These are phyloP conservation scores for Dioscorea zingiberensis DNA, from an alignment of 106 monocot species.

Conservation along the genomic window DNA sequence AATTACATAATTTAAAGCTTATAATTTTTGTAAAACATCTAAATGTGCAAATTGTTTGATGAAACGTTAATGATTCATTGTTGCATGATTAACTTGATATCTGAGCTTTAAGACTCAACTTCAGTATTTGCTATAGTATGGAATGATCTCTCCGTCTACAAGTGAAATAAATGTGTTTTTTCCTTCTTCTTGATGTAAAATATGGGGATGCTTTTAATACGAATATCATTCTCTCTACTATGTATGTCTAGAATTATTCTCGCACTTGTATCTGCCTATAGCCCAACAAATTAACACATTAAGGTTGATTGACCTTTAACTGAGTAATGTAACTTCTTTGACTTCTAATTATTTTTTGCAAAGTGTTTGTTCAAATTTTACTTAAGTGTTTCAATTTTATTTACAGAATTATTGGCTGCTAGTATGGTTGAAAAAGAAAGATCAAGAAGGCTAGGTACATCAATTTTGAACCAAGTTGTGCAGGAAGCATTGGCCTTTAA, in stretches of 20 bases:
- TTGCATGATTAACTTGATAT: too few species aligned
- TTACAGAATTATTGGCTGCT: conserved; percentile 71
- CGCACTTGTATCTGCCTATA: too few species aligned
- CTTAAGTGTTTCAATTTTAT: not conserved
- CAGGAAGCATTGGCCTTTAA: conserved; percentile 89
- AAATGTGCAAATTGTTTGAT: too few species aligned
- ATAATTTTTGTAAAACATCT: too few species aligned
- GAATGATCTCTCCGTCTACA: too few species aligned
- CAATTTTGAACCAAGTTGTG: conserved; percentile 84
- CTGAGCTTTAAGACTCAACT: too few species aligned
- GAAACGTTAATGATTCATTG: too few species aligned
- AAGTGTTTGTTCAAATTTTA: not conserved
- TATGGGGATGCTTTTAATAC: not conserved
- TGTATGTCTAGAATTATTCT: not conserved
- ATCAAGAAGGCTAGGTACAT: conserved; percentile 81
- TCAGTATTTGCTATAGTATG: too few species aligned
- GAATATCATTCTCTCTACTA: not conserved
- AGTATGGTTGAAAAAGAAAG: conserved; percentile 90
- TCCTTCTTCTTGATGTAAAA: not conserved
- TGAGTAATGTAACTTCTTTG: not conserved
- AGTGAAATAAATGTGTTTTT: not conserved
- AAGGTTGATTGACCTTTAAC: not conserved
- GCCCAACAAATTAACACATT: too few species aligned
- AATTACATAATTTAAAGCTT: too few species aligned
- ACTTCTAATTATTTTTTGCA: not conserved